Conservation (phyloP, 2,329 filamentous ascomycete genomes). For the Emericellopsis cladophorae region DNA sequence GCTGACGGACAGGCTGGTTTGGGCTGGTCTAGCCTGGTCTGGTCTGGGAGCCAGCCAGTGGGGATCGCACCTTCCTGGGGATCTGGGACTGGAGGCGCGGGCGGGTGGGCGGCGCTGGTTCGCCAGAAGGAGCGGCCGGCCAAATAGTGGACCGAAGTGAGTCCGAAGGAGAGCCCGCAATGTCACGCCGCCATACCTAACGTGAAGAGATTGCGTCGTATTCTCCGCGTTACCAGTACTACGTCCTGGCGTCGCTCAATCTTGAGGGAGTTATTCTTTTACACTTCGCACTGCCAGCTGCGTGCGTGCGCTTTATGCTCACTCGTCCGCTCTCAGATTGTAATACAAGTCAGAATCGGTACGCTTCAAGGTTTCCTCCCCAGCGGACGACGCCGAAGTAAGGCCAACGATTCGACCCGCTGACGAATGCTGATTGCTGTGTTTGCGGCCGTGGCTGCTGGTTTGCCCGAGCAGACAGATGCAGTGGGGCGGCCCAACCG, state of each 20-base stretch:
- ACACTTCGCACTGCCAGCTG: too few relatives aligned
- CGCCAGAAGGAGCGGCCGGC: slow-evolving; percentile 39
- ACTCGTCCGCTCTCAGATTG: too few relatives aligned
- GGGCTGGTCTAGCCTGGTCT: too few relatives aligned
- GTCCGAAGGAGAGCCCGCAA: slow-evolving; percentile 4
- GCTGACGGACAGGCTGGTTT: too few relatives aligned
- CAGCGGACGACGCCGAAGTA: too few relatives aligned
- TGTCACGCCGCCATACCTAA: not conserved
- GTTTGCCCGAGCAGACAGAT: not conserved
- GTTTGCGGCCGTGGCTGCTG: not conserved
- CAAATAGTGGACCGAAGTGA: slow-evolving; percentile 37
- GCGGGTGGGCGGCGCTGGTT: slow-evolving; percentile 15
- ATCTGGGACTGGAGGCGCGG: slow-evolving; percentile 3
- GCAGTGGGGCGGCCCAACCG: too few relatives aligned
- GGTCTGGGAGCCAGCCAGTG: not conserved
- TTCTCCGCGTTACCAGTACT: too few relatives aligned
- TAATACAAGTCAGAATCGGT: too few relatives aligned
- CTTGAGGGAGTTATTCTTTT: too few relatives aligned
- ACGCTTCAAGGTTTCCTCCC: too few relatives aligned
- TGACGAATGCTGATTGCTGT: not conserved
- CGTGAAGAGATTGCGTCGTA: not conserved
- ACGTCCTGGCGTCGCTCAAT: too few relatives aligned
- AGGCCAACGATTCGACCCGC: not conserved
- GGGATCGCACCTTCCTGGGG: slow-evolving; percentile 5
- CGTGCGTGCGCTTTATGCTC: too few relatives aligned